Base-by-base conservation (phyloP, 169 alveolate species). In the Plasmodium coatneyi region DNA sequence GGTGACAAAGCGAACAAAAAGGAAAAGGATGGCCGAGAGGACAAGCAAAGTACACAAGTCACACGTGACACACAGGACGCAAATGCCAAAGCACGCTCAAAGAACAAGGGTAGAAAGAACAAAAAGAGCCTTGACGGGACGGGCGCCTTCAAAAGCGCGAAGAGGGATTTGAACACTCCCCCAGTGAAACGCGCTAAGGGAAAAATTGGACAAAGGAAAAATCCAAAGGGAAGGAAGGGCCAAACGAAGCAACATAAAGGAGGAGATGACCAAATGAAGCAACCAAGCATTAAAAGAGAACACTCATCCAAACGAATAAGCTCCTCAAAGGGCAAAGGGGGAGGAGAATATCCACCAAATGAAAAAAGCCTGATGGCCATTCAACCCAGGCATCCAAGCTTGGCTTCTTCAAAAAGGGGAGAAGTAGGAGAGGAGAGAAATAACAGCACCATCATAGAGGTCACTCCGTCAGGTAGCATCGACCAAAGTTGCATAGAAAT, bases 401-500 rank as follows among this genome's bases (percentile, higher is more conserved):
- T 54, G 78, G 34, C 54, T 5, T 56, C 89, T 56, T 54, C 78
- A 14, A 56, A 54, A 81, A 81, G 25, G 25, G 66, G 89, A 30
- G 78, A 14, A 74, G 82, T 2, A 74, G 66, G 10, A 32, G 54
- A 56, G 54, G 54, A 49, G 70, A 49, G n/a, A 14, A 78, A 28
- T 12, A 39, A 78, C 66, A 78, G 30, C 54, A 41, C 70, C 84
- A 36, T 39, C 34, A 22, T 81, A 81, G 71, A 81, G 19, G 78
- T 41, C 9, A 41, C 28, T 81, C 41, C 66, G 70, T 30, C 89
- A n/a, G 19, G 36, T 4, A 56, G 78, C 39, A 14, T 19, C 41
- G 52, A 36, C 66, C 56, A 81, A 32, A 49, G 71, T 28, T 5
- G 22, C 39, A 49, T 81, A 52, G 89, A 81, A 81, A 52, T 81